Percentiles rank a stretch among this genome's conserved stretches.
phyloP scores from a whole-genome alignment of 1,284 basidiomycete genomes.

The Ceratorhiza oryzae-sativae region DNA sequence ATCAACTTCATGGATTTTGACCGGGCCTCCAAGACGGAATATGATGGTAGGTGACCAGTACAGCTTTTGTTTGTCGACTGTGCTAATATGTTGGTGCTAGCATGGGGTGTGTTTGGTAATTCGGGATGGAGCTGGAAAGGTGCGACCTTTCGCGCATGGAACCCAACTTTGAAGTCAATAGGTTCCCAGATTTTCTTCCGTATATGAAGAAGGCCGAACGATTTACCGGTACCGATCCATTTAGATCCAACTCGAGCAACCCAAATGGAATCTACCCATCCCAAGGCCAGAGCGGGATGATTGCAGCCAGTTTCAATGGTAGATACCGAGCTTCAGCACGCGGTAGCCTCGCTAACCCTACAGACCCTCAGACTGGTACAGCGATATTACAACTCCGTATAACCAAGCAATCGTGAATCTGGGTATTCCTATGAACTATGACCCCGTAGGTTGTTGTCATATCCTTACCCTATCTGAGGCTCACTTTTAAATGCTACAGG shows the following conservation, averaged over 20 bases:
- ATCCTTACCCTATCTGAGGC: too few relatives aligned
- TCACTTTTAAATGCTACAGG: neutral
- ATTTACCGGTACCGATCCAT: slow-evolving; percentile 46
- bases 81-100: slow-evolving; percentile 39
- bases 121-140: slow-evolving; percentile 50
- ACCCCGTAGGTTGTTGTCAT: slow-evolving; percentile 29
- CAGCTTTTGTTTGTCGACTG: slow-evolving; percentile 41
- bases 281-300: slow-evolving; percentile 48
- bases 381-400: slow-evolving; percentile 42
- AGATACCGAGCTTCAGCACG: slow-evolving; percentile 8
- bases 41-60: slow-evolving; percentile 35
- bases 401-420: slow-evolving; percentile 16
- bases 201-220: slow-evolving; percentile 52
- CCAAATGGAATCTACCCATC: slow-evolving; percentile 44
- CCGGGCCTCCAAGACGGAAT: slow-evolving; percentile 29
- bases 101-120: slow-evolving; percentile 34
- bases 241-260: slow-evolving; percentile 43
- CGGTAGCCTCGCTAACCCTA: too few relatives aligned
- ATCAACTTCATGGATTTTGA: slow-evolving; percentile 31
- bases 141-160: neutral
- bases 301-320: slow-evolving; percentile 48
- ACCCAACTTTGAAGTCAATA: neutral
- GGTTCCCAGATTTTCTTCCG: slow-evolving; percentile 45
- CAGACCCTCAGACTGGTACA: slow-evolving; percentile 30
- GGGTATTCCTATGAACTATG: slow-evolving; percentile 26